phyloP scores from a whole-genome alignment of 2,329 filamentous ascomycete genomes.

The Diaporthe citri region DNA sequence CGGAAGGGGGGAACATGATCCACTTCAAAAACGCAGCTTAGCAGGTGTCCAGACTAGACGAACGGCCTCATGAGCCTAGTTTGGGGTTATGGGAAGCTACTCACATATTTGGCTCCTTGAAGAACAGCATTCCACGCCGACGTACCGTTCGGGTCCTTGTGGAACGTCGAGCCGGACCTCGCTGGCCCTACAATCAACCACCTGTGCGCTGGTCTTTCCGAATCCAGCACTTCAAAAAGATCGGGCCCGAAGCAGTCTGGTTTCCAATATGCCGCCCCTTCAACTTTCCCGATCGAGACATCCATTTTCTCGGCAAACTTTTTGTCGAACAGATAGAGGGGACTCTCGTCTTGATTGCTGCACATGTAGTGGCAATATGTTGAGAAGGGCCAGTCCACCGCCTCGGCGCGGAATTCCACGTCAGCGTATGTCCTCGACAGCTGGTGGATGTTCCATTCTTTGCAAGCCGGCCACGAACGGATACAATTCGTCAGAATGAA shows the following conservation, averaged over 20 bases:
- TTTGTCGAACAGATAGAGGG: slow-evolving; percentile 92
- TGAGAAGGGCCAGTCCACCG: slow-evolving; percentile 90
- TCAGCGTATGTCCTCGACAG: slow-evolving; percentile 75
- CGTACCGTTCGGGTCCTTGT: slow-evolving; percentile 82
- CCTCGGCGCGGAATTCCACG: slow-evolving; percentile 86
- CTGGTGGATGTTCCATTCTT: slow-evolving; percentile 78
- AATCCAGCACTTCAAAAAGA: slow-evolving; percentile 82
- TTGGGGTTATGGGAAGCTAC: not conserved
- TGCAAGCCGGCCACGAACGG: slow-evolving; percentile 82
- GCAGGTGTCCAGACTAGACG: not conserved
- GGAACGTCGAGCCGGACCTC: slow-evolving; percentile 92
- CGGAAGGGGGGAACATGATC: slow-evolving; percentile 94
- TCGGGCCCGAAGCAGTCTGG: slow-evolving; percentile 90
- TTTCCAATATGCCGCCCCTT: slow-evolving; percentile 76
- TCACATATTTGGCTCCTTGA: slow-evolving; percentile 83
- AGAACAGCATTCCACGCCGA: slow-evolving; percentile 96
- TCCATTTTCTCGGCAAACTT: slow-evolving; percentile 89
- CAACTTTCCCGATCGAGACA: slow-evolving; percentile 69
- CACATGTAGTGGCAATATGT: slow-evolving; percentile 87
- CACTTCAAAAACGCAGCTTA: slow-evolving; percentile 58
- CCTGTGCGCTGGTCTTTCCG: slow-evolving; percentile 85
- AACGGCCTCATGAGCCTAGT: not conserved
- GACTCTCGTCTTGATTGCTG: slow-evolving; percentile 85
- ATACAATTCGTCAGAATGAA: slow-evolving; percentile 90
- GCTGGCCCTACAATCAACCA: slow-evolving; percentile 94